Conservation (phyloP, 352 stramenopile species). For the Thraustochytrium striatum region DNA sequence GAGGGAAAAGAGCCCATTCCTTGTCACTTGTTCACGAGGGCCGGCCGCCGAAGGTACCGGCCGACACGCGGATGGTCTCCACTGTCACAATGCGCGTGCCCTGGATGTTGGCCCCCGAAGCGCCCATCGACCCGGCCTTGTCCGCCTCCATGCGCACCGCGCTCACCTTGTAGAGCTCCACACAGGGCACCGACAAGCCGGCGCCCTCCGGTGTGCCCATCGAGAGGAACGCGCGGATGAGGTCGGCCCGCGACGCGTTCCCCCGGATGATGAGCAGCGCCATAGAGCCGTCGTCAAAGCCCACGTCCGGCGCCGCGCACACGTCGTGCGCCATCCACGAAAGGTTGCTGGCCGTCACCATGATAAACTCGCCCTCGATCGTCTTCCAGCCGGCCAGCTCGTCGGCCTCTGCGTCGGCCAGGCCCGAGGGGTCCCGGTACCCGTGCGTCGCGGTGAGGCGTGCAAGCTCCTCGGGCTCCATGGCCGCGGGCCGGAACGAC, state of each 20-base stretch:
- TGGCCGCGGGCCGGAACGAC: not conserved
- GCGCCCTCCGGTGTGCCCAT: no score
- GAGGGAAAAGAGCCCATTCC: no score
- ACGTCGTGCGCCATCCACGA: not conserved
- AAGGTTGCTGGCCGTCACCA: not conserved
- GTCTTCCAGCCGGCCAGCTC: not conserved
- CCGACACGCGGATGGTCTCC: not conserved
- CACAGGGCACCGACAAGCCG: no score
- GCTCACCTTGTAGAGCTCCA: not conserved
- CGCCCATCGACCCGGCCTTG: not conserved
- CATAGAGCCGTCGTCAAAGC: conserved; percentile 2
- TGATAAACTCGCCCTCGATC: conserved; percentile 14
- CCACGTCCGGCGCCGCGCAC: not conserved
- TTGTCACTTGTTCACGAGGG: no score
- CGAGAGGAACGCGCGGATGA: not conserved
- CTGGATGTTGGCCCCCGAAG: not conserved
- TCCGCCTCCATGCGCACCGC: not conserved
- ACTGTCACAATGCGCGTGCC: not conserved
- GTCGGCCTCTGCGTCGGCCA: not conserved
- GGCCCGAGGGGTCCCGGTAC: conserved; percentile 1
- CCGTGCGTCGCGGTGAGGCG: not conserved
- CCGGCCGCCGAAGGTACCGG: no score
- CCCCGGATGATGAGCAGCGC: not conserved
- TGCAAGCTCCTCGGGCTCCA: not conserved
- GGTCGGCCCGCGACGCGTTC: conserved; percentile 4